Conservation (phyloP, 176 grass and related monocot genomes). For the Rhynchospora pubera region DNA sequence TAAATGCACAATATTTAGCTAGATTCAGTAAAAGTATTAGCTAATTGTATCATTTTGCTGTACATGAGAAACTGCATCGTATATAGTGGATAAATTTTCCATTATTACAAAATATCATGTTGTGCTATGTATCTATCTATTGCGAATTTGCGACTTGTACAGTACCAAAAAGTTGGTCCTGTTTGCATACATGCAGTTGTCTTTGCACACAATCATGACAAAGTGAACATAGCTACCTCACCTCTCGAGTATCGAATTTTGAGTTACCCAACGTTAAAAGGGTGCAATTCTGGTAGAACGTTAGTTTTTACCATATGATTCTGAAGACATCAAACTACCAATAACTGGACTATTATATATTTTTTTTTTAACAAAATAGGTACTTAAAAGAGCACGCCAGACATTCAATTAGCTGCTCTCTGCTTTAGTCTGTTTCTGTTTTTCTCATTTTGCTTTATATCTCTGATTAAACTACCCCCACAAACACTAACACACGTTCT, state of each 20-base stretch:
- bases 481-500: background rate
- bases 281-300: background rate
- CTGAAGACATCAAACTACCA: background rate
- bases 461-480: slow-evolving; percentile 8
- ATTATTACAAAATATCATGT: slow-evolving; percentile 2
- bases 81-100: slow-evolving; percentile 23
- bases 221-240: background rate
- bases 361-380: slow-evolving; percentile 18
- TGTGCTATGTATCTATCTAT: background rate
- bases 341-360: slow-evolving; percentile 8
- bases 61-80: slow-evolving; percentile 21
- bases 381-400: background rate
- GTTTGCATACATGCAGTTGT: background rate
- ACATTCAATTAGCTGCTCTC: slow-evolving; percentile 2
- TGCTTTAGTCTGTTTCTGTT: background rate
- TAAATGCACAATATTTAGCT: slow-evolving; percentile 38
- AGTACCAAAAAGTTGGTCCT: background rate
- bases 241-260: background rate
- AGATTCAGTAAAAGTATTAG: slow-evolving; percentile 21
- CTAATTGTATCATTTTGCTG: slow-evolving; percentile 24
- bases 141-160: background rate
- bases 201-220: background rate
- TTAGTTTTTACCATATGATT: background rate
- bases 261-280: background rate
- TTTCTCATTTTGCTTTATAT: background rate